phyloP scores from a whole-genome alignment of 306 rosid species.

The Sphenostylis stenocarpa region DNA sequence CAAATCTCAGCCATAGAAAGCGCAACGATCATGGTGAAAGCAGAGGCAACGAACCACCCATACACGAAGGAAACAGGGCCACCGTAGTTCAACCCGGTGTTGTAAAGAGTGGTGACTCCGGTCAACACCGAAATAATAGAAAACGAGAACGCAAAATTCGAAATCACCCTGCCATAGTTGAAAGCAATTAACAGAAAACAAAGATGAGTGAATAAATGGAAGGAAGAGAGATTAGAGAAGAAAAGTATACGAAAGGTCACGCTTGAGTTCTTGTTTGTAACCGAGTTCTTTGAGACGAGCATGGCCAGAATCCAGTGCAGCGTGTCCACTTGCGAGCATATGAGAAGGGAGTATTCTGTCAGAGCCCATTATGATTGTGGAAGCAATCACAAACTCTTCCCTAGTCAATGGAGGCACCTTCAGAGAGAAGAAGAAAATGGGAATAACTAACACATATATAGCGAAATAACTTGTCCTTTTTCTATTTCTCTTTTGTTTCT shows the following conservation, averaged over 20 bases:
- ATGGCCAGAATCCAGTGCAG: slow-evolving; percentile 69
- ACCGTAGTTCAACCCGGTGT: slow-evolving; percentile 76
- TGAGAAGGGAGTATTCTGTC: slow-evolving; percentile 33
- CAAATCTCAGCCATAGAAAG: slow-evolving; percentile 95
- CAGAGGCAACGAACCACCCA: slow-evolving; percentile 81
- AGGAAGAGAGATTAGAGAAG: neutral
- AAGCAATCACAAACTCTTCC: neutral
- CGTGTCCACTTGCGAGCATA: slow-evolving; percentile 27
- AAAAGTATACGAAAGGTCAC: slow-evolving; percentile 82
- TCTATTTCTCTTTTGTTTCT: neutral
- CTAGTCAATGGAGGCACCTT: neutral
- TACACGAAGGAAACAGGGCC: slow-evolving; percentile 84
- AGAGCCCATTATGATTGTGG: neutral
- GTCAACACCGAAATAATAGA: slow-evolving; percentile 92
- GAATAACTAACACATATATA: no score
- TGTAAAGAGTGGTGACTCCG: slow-evolving; percentile 89
- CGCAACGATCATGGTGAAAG: slow-evolving; percentile 86
- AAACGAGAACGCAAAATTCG: slow-evolving; percentile 92
- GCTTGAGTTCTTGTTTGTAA: slow-evolving; percentile 97
- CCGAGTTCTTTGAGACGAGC: slow-evolving; percentile 91
- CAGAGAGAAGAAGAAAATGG: neutral
- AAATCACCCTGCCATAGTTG: slow-evolving; percentile 55
- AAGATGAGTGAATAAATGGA: neutral
- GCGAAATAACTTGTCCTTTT: no score
- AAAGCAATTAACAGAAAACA: neutral